Conservation (phyloP, 2,329 filamentous ascomycete species). For the Thelonectria blattea region DNA sequence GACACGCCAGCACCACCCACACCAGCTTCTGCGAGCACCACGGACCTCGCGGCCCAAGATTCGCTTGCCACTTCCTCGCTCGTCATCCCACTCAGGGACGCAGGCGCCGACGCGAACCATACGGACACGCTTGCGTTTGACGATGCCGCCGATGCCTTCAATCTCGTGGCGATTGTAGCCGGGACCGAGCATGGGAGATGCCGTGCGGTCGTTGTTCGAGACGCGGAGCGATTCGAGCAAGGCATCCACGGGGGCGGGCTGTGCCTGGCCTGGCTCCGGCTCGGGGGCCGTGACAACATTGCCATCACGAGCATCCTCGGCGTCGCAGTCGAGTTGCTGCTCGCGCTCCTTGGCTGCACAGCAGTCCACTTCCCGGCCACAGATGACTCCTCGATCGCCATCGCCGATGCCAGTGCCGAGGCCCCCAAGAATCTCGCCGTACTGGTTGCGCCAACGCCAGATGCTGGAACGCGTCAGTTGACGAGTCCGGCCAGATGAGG, state of each 20-base stretch:
- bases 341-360: constrained; percentile 79
- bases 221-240: constrained; percentile 42
- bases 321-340: constrained; percentile 84
- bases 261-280: constrained; percentile 23
- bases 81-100: constrained; percentile 85
- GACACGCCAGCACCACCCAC: constrained; percentile 86
- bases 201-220: constrained; percentile 46
- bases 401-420: constrained; percentile 88
- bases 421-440: constrained; percentile 79
- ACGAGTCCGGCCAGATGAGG: too few species aligned
- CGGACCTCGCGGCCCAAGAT: constrained; percentile 74
- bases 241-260: constrained; percentile 31
- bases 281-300: constrained; percentile 29
- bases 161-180: constrained; percentile 89
- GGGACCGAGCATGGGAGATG: constrained; percentile 61
- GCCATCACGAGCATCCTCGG: constrained; percentile 69
- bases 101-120: constrained; percentile 82
- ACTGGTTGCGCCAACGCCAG: constrained; percentile 89
- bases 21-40: constrained; percentile 79
- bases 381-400: constrained; percentile 86
- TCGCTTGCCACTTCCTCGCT: constrained; percentile 64
- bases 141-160: constrained; percentile 84
- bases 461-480: constrained; percentile 57
- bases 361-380: constrained; percentile 78
- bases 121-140: constrained; percentile 87